These are phyloP conservation scores for Ustilago trichophora DNA, from an alignment of 1,284 basidiomycete genomes.

Conservation along the genomic window DNA sequence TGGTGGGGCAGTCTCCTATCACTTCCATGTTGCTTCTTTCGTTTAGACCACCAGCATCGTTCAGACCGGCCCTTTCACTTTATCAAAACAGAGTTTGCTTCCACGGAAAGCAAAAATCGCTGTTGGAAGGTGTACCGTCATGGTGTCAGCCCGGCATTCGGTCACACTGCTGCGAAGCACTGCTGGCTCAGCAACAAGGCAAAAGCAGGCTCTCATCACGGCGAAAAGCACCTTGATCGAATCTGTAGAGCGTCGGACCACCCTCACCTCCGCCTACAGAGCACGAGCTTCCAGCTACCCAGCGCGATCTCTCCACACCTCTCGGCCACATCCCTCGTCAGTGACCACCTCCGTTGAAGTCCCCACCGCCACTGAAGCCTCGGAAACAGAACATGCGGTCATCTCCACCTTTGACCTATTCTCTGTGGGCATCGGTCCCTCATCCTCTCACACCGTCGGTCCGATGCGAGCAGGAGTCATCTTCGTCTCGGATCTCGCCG, in stretches of 20 bases:
- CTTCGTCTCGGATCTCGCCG: conserved; percentile 76
- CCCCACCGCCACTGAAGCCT: conserved; percentile 6
- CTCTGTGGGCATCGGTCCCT: conserved; percentile 78
- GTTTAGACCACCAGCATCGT: conserved; percentile 7
- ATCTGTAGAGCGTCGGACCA: not conserved
- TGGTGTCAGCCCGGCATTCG: conserved; percentile 18
- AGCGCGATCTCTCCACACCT: conserved; percentile 5
- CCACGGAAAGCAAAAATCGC: not conserved
- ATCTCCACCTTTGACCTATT: conserved; percentile 81
- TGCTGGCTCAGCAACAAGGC: conserved; percentile 1
- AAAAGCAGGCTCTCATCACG: not conserved
- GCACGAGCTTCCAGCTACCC: not conserved
- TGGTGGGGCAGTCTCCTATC: too few species aligned
- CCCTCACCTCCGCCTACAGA: too few species aligned
- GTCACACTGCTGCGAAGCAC: conserved; percentile 14
- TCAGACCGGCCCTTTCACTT: not conserved
- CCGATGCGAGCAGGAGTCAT: conserved; percentile 92
- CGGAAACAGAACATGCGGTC: conserved; percentile 82
- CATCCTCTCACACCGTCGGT: conserved; percentile 73
- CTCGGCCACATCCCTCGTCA: not conserved
- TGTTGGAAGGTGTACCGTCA: not conserved
- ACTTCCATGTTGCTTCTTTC: too few species aligned
- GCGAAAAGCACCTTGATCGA: not conserved
- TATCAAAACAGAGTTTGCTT: not conserved
- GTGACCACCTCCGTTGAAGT: not conserved